Percentiles rank a stretch among this genome's conserved stretches.
Evolutionary conservation across 164 flowering plant species (phyloP).

Genomic region (Cinnamomum chago): DNA sequence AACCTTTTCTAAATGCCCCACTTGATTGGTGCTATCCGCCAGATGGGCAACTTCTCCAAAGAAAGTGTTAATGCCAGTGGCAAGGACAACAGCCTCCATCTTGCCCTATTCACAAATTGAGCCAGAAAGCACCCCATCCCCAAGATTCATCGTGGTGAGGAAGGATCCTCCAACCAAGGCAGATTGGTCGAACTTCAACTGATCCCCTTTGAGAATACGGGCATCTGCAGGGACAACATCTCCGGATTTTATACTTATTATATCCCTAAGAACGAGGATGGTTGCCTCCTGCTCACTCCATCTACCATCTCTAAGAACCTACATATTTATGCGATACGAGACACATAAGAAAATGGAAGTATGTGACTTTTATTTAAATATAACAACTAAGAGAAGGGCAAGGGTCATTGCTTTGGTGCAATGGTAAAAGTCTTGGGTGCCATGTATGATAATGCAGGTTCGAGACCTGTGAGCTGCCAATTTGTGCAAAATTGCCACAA

Average conservation of each 20-base stretch:
- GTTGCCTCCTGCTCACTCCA: slow-evolving; percentile 77
- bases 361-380: no score
- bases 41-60: slow-evolving; percentile 79
- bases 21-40: slow-evolving; percentile 73
- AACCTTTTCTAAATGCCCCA: slow-evolving; percentile 46
- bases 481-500: no score
- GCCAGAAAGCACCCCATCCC: slow-evolving; percentile 70
- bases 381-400: no score
- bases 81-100: slow-evolving; percentile 72
- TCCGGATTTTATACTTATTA: slow-evolving; percentile 67
- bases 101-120: slow-evolving; percentile 77
- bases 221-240: slow-evolving; percentile 81
- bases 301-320: slow-evolving; percentile 69
- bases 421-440: no score
- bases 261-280: slow-evolving; percentile 69
- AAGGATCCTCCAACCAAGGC: slow-evolving; percentile 76
- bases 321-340: slow-evolving; percentile 5
- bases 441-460: no score
- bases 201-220: slow-evolving; percentile 79
- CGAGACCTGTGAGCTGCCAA: no score
- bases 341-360: no score
- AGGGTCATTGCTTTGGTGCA: no score
- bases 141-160: slow-evolving; percentile 66
- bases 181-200: slow-evolving; percentile 70
- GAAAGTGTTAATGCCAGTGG: slow-evolving; percentile 77